A percentile compares a stretch with the other conserved stretches of the same genome.
These are phyloP conservation scores for Wickerhamomyces sp. DNA, from an alignment of 1,139 yeast genomes.

Conservation along the genomic window DNA sequence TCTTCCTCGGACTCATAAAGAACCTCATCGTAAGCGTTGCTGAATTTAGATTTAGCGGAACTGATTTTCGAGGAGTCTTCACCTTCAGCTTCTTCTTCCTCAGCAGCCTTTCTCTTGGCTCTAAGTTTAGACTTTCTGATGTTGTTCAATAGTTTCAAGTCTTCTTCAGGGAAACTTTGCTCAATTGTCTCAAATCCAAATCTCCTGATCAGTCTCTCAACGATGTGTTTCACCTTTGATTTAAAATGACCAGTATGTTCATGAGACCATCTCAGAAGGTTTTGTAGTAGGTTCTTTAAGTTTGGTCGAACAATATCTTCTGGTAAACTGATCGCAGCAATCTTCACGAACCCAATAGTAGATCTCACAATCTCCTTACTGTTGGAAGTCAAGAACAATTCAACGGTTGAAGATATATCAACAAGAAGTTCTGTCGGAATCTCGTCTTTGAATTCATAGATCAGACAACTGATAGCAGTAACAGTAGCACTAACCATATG, in stretches of 20 bases:
- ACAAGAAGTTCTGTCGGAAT: conserved; percentile 51
- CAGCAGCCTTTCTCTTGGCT: conserved; percentile 66
- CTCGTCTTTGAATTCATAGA: conserved; percentile 76
- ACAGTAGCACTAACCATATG: conserved; percentile 96
- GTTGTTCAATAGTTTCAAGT: conserved; percentile 72
- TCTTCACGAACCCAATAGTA: conserved; percentile 91
- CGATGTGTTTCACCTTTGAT: conserved; percentile 83
- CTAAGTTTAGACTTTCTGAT: conserved; percentile 84
- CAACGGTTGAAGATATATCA: conserved; percentile 85
- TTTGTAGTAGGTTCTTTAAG: conserved; percentile 59
- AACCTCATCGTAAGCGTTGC: conserved; percentile 55
- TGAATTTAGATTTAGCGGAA: conserved; percentile 37
- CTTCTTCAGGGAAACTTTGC: conserved; percentile 82
- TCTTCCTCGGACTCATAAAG: conserved; percentile 52
- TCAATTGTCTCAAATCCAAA: conserved; percentile 83
- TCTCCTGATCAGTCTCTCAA: conserved; percentile 85
- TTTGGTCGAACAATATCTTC: conserved; percentile 68
- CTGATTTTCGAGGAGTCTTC: conserved; percentile 12
- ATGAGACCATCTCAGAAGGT: conserved; percentile 87
- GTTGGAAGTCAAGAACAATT: conserved; percentile 82
- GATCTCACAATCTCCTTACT: conserved; percentile 92
- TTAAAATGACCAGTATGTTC: conserved; percentile 95
- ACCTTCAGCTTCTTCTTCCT: conserved; percentile 28
- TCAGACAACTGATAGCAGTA: conserved; percentile 80
- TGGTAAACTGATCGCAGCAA: conserved; percentile 81